Base-by-base conservation (phyloP, 768 basidiomycete genomes). In the Boletus rubropictus region DNA sequence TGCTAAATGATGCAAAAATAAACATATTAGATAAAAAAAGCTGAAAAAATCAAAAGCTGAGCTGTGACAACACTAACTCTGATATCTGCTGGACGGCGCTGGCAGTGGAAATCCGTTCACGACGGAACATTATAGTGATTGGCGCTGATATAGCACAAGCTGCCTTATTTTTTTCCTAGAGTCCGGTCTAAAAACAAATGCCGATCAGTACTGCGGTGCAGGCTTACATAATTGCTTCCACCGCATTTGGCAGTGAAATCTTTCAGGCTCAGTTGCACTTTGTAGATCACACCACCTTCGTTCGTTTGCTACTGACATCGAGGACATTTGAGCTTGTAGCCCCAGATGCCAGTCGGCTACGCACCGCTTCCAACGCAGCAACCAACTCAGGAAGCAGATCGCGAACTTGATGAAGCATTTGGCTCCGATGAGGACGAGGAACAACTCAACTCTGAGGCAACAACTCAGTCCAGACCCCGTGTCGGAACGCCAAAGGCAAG, bases 331-430 rank as follows among this genome's bases (percentile, higher is more conserved):
- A 32, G 42, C 35, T 22, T 36, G n/a, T n/a, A 24, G 25, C 18
- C 40, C 34, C 25, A 47, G 31, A 80, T 82, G 75, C 65, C 75
- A 53, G 65, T 66, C 27, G 72, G 73, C 28, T 84, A 85, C 57
- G 65, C 77, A 17, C 72, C 75, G 27, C 66, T 84, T 17, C 73
- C 76, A 39, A 77, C 74, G 59, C 70, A 67, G 39, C 71, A 64
- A 34, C 71, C 72, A 62, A 65, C 71, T 36, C 72, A 72, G 39
- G 63, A 69, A 42, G 69, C 69, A 22, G 72, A 73, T 43, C 72
- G 76, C 52, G 88, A 90, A 65, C 78, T 91, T 60, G 79, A 87
- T 57, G 88, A 82, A 25, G 84, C 89, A 1, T 91, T 91, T 54
- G 84, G 71, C 5, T 74, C 76, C 27, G 80, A 82, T 47, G 74